phyloP scores from a whole-genome alignment of 176 grass and related monocot genomes.

The Microstegium vimineum region DNA sequence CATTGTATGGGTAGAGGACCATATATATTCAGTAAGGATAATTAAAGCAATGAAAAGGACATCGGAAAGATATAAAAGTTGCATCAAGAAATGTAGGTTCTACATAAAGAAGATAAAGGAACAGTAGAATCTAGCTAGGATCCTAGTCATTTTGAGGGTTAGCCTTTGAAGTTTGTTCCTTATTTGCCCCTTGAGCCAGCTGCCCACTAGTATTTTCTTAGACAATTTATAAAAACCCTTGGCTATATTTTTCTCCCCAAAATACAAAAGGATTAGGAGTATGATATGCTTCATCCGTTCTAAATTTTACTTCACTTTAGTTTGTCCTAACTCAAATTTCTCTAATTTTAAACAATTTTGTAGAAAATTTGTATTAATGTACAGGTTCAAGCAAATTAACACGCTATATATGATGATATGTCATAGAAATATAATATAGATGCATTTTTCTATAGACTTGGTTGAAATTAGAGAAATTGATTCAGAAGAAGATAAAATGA shows the following conservation, averaged over 20 bases:
- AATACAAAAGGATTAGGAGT: neutral
- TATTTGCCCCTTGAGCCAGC: constrained; percentile 4
- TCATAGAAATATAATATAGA: neutral
- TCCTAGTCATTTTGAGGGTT: constrained; percentile 20
- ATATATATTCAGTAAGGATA: neutral
- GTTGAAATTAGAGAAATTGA: neutral
- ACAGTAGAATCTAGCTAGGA: constrained; percentile 14
- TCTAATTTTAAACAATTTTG: neutral
- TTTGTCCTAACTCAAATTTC: neutral
- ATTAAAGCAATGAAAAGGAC: neutral
- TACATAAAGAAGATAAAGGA: constrained; percentile 29
- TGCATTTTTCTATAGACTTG: neutral
- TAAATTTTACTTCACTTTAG: neutral
- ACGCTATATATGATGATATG: neutral
- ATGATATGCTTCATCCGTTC: neutral
- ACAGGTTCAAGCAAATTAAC: neutral
- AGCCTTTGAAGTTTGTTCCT: constrained; percentile 35
- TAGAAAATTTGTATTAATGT: neutral
- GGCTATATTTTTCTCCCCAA: neutral
- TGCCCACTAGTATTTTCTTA: neutral
- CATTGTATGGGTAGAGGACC: neutral
- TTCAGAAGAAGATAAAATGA: neutral
- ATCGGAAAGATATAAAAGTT: neutral
- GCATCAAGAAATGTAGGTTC: constrained; percentile 1
- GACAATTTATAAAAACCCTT: neutral